phyloP scores from a whole-genome alignment of 768 basidiomycete genomes.

The Kondoa malvinella region DNA sequence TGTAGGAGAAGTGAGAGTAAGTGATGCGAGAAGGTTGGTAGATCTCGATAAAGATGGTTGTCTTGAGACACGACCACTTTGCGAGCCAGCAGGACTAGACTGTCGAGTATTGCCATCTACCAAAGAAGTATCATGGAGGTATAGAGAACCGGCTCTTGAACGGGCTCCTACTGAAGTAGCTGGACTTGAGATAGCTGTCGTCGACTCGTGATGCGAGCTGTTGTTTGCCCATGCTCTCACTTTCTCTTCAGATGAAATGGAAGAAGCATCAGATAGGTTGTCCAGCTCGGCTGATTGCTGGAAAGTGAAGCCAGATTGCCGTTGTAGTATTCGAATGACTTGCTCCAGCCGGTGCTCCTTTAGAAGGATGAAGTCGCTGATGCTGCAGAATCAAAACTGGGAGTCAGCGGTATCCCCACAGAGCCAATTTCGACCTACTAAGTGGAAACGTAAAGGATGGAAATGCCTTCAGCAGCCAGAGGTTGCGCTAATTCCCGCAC shows the following conservation, averaged over 20 bases:
- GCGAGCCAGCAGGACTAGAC: not conserved
- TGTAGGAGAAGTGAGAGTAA: not conserved
- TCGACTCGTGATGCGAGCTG: not conserved
- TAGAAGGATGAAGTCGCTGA: constrained; percentile 9
- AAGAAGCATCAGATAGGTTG: not conserved
- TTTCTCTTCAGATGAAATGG: not conserved
- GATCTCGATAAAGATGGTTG: not conserved
- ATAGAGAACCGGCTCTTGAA: not conserved
- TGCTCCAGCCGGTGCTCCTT: constrained; percentile 14
- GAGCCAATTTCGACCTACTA: constrained; percentile 32
- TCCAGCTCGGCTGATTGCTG: not conserved
- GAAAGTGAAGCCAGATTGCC: constrained; percentile 2
- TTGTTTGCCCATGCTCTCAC: not conserved
- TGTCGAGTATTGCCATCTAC: not conserved
- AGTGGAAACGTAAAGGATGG: constrained; percentile 64
- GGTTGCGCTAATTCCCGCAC: constrained; percentile 61
- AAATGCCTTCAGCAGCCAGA: constrained; percentile 57
- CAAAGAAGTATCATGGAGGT: not conserved
- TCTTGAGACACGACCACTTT: not conserved
- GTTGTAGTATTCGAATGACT: constrained; percentile 14
- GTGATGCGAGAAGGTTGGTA: not conserved
- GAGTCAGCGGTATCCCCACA: not conserved
- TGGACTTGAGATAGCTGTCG: too few species aligned
- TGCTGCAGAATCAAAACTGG: not conserved
- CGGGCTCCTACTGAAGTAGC: too few species aligned